phyloP scores from a whole-genome alignment of 1,284 basidiomycete species.

The Cutaneotrichosporon sp. region DNA sequence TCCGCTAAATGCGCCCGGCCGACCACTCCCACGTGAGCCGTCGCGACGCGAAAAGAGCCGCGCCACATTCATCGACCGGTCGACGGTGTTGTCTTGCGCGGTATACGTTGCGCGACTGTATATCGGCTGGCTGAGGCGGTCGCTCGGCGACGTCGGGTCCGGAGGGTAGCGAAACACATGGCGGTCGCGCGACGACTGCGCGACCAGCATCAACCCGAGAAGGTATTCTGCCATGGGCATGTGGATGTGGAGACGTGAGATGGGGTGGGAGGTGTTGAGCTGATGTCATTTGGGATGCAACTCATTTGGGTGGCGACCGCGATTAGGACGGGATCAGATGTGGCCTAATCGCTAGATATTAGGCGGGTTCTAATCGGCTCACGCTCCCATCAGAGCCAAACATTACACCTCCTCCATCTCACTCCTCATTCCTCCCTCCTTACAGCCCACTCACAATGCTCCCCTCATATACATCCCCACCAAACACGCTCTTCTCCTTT shows the following conservation, averaged over 20 bases:
- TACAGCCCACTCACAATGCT: not conserved
- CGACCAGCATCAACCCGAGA: conserved; percentile 49
- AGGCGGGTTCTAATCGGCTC: too few species aligned
- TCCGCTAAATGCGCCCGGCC: not conserved
- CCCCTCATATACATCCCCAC: conserved; percentile 13
- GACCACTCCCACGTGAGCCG: conserved; percentile 4
- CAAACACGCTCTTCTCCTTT: conserved; percentile 35
- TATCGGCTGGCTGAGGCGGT: conserved; percentile 47
- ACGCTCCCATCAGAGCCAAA: not conserved
- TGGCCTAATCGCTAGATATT: too few species aligned
- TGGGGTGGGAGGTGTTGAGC: not conserved
- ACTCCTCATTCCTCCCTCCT: not conserved
- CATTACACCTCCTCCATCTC: not conserved
- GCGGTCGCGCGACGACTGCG: conserved; percentile 41
- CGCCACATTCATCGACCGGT: conserved; percentile 6
- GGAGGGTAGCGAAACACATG: conserved; percentile 50
- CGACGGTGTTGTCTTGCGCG: conserved; percentile 34
- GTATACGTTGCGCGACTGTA: conserved; percentile 47
- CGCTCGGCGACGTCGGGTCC: conserved; percentile 43
- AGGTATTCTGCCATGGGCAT: conserved; percentile 46
- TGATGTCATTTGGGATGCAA: not conserved
- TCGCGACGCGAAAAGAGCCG: conserved; percentile 17
- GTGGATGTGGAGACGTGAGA: not conserved
- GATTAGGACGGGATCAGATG: too few species aligned
- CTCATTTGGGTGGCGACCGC: too few species aligned